Evolutionary conservation across 148 eudicot species (phyloP).

Genomic region (Chenopodium suecicum): DNA sequence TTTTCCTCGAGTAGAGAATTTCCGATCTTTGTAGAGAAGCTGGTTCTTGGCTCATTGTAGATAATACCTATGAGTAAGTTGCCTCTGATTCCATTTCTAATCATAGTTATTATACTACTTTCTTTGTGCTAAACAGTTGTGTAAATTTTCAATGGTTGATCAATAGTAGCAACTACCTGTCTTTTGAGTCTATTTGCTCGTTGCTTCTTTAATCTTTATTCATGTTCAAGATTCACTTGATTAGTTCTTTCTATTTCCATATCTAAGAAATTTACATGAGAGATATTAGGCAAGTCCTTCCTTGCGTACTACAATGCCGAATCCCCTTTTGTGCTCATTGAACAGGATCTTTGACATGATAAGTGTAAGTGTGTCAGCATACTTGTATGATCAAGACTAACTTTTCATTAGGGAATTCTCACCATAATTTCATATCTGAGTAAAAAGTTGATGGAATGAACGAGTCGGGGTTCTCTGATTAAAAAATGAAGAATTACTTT

Average conservation of each 20-base stretch:
- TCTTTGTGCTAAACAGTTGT: background rate
- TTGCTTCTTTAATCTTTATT: background rate
- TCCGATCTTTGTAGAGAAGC: conserved; percentile 78
- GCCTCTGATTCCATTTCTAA: background rate
- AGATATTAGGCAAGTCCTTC: background rate
- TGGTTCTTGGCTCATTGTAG: conserved; percentile 97
- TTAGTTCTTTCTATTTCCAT: background rate
- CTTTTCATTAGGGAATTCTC: background rate
- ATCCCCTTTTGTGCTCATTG: background rate
- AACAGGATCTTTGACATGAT: background rate
- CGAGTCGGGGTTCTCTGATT: background rate
- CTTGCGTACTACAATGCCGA: background rate
- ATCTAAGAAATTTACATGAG: background rate
- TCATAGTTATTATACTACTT: background rate
- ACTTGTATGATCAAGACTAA: background rate
- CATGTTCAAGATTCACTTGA: background rate
- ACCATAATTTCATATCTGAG: background rate
- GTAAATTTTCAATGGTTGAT: background rate
- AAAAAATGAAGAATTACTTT: background rate
- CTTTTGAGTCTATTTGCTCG: background rate
- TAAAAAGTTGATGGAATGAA: background rate
- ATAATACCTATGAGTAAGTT: conserved; percentile 99
- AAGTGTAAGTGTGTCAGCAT: background rate
- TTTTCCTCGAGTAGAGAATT: conserved; percentile 60
- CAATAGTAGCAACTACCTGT: background rate